phyloP scores from a whole-genome alignment of 192 early-diverging fungal species.

The Coemansia sp. region DNA sequence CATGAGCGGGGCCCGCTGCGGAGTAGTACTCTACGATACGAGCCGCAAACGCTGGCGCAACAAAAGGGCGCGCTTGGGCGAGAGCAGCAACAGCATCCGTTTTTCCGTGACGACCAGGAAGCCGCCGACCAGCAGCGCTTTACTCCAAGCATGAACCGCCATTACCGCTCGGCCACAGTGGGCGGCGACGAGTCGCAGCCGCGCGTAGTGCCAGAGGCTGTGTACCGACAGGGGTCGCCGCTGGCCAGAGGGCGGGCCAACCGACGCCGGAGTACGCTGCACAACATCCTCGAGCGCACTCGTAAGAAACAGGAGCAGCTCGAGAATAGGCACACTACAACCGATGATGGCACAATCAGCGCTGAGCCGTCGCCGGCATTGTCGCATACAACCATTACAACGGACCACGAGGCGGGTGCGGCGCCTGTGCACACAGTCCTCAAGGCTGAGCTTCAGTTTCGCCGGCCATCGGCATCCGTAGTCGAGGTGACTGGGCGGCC shows the following conservation, averaged over 20 bases:
- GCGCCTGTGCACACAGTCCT: slow-evolving; percentile 31
- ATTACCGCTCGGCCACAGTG: slow-evolving; percentile 40
- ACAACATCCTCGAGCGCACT: slow-evolving; percentile 44
- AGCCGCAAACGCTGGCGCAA: neutral
- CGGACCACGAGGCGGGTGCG: neutral
- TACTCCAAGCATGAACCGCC: slow-evolving; percentile 49
- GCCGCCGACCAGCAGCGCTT: slow-evolving; percentile 43
- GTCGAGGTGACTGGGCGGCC: slow-evolving; percentile 10
- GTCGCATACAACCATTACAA: neutral
- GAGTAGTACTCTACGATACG: slow-evolving; percentile 1
- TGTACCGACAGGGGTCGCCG: slow-evolving; percentile 24
- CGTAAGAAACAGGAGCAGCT: slow-evolving; percentile 27
- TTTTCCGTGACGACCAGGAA: neutral
- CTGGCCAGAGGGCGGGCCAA: slow-evolving; percentile 28
- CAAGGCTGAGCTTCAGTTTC: slow-evolving; percentile 49
- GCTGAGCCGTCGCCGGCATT: slow-evolving; percentile 5
- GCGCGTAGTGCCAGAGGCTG: slow-evolving; percentile 25
- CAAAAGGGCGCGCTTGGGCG: neutral
- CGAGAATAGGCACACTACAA: no score
- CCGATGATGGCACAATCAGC: slow-evolving; percentile 12
- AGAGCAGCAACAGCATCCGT: slow-evolving; percentile 8
- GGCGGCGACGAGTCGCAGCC: slow-evolving; percentile 29
- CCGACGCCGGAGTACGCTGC: slow-evolving; percentile 46
- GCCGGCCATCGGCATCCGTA: slow-evolving; percentile 15
- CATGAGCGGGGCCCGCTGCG: slow-evolving; percentile 35